Conservation (phyloP, 306 rosid species). For the Parietaria judaica region DNA sequence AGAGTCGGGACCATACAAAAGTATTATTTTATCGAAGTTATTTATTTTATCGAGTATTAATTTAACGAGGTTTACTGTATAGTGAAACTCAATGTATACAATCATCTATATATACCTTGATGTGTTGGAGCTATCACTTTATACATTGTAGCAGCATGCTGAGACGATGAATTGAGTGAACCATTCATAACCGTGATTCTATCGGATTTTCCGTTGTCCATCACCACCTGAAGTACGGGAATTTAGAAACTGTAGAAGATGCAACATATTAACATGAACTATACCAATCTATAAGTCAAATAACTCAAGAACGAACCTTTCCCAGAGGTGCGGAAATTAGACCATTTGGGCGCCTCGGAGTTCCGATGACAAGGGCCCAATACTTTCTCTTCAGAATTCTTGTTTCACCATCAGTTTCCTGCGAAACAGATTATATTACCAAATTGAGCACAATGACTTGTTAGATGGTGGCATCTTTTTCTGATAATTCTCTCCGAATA, state of each 20-base stretch:
- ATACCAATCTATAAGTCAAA: neutral
- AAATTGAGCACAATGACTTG: constrained; percentile 1
- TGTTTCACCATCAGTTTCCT: constrained; percentile 32
- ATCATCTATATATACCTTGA: constrained; percentile 39
- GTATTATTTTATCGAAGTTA: no score
- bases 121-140: constrained; percentile 56
- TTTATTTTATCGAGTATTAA: no score
- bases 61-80: no score
- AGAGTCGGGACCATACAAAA: no score
- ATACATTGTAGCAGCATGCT: constrained; percentile 76
- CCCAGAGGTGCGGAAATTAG: constrained; percentile 61
- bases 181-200: constrained; percentile 45
- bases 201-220: constrained; percentile 77
- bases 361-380: constrained; percentile 87
- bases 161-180: constrained; percentile 38
- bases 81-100: no score
- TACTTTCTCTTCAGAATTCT: constrained; percentile 61
- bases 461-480: neutral
- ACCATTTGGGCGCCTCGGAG: constrained; percentile 64
- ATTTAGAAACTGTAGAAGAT: constrained; percentile 2
- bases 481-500: constrained; percentile 8
- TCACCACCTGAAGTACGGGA: constrained; percentile 49
- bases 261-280: neutral
- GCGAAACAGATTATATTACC: constrained; percentile 9
- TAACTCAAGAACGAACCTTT: constrained; percentile 49